Evolutionary conservation across 768 basidiomycete genomes (phyloP).

Genomic region (Termitomyces sp.): DNA sequence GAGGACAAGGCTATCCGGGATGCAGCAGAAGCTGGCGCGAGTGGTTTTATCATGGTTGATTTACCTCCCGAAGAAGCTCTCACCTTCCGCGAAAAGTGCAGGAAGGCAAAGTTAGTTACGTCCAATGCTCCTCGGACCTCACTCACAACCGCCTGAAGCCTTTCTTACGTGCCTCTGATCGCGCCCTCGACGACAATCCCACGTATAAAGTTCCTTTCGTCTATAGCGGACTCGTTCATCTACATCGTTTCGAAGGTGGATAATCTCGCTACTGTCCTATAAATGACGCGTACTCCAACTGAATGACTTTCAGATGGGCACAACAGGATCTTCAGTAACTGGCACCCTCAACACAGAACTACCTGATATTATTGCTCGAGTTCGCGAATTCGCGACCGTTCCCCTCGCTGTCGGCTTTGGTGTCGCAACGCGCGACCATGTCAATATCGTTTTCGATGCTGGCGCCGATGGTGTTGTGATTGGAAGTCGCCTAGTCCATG

Average conservation of each 20-base stretch:
- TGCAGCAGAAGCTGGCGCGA: slow-evolving; percentile 85
- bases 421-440: slow-evolving; percentile 85
- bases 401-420: slow-evolving; percentile 97
- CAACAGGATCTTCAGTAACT: slow-evolving; percentile 84
- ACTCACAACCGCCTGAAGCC: slow-evolving; percentile 33
- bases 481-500: slow-evolving; percentile 76
- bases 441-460: slow-evolving; percentile 75
- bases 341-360: slow-evolving; percentile 69
- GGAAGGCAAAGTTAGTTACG: slow-evolving; percentile 60
- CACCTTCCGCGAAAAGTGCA: slow-evolving; percentile 84
- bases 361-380: slow-evolving; percentile 77
- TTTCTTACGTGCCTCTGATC: slow-evolving; percentile 93
- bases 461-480: slow-evolving; percentile 97
- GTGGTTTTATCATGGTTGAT: slow-evolving; percentile 97
- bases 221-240: slow-evolving; percentile 95
- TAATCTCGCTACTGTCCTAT: slow-evolving; percentile 5
- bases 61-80: slow-evolving; percentile 96
- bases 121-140: background rate
- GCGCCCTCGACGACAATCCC: slow-evolving; percentile 88
- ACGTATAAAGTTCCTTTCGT: slow-evolving; percentile 85
- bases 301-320: slow-evolving; percentile 69
- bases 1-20: slow-evolving; percentile 93
- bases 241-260: slow-evolving; percentile 94
- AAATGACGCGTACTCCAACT: background rate
- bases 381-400: slow-evolving; percentile 70